Evolutionary conservation across 768 basidiomycete genomes (phyloP), one percentile per base, ranked within the genome.

Genomic region (Mycena galericulata): DNA sequence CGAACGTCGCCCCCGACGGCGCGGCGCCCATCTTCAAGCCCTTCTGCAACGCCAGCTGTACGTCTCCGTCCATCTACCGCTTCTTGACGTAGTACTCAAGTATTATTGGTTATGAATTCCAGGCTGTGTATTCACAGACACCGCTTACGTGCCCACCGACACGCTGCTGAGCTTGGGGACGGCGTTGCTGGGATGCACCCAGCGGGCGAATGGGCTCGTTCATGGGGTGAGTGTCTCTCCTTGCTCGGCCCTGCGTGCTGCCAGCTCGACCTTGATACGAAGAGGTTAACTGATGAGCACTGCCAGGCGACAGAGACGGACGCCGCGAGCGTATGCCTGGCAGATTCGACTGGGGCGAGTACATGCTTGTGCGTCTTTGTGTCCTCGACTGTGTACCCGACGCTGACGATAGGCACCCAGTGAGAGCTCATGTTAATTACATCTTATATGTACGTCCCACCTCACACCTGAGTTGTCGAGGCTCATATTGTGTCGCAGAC

Each of bases 41-140:
- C 3, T 62, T 70, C 24, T 70, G 69, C 43, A 34, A 30, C n/a
- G 64, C n/a, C n/a, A 70, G 54, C 54, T 70, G 69, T 70, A 38
- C 27, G 69, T 40, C 15, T 15, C 26, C 26, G 47, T 22, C 3
- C 30, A 9, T 34, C 10, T 20, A 12, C 34, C 29, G 20, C 20
- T 36, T 49, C 14, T 43, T 34, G 17, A 10, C 15, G 51, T 4
- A n/a, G 22, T 15, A 11, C 34, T 14, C 14, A 36, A 17, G 4
- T 14, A 4, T 18, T 5, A 30, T 26, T 4, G 17, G 34, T 8
- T 14, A 3, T 22, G n/a, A 0, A 27, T 5, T 26, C 0, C 30
- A 70, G 69, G 69, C 41, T 70, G 69, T 34, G 5, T 70, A 1
- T 70, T 65, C 49, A 70, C 69, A 24, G 49, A 70, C 27, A 62